phyloP scores from a whole-genome alignment of 2,329 filamentous ascomycete genomes.

The Parastagonospora nodorum region DNA sequence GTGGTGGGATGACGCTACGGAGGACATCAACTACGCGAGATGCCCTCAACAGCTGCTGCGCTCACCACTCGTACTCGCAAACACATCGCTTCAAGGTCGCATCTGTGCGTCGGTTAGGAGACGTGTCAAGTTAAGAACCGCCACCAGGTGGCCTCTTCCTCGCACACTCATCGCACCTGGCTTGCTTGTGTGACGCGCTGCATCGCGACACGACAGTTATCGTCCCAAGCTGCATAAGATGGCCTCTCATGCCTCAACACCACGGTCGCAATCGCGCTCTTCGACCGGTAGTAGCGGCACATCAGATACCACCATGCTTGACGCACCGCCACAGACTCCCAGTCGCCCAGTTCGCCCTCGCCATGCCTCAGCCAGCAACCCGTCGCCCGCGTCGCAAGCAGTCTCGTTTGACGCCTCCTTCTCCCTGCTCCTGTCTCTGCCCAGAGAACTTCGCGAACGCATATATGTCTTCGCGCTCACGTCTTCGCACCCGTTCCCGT shows the following conservation, averaged over 20 bases:
- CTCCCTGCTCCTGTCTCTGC: constrained; percentile 42
- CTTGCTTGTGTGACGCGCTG: constrained; percentile 6
- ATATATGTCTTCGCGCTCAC: constrained; percentile 41
- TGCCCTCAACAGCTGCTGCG: no score
- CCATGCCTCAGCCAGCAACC: constrained; percentile 22
- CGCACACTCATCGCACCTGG: not conserved
- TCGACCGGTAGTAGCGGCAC: constrained; percentile 35
- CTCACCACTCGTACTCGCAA: no score
- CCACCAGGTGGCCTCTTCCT: no score
- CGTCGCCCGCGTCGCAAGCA: constrained; percentile 12
- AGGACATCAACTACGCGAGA: no score
- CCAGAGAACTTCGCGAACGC: constrained; percentile 43
- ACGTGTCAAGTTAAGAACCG: no score
- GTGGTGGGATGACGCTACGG: no score
- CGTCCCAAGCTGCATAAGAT: constrained; percentile 17
- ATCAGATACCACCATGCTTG: constrained; percentile 42
- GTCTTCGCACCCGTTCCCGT: constrained; percentile 41
- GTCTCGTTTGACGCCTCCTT: constrained; percentile 27
- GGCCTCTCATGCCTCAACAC: constrained; percentile 36
- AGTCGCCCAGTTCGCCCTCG: constrained; percentile 35
- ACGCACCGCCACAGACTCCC: constrained; percentile 31
- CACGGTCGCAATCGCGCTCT: constrained; percentile 36
- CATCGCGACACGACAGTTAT: constrained; percentile 5
- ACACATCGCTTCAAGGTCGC: no score
- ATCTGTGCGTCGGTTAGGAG: no score